Evolutionary conservation across 1,139 yeast genomes (phyloP).

Genomic region (Candida anutae): DNA sequence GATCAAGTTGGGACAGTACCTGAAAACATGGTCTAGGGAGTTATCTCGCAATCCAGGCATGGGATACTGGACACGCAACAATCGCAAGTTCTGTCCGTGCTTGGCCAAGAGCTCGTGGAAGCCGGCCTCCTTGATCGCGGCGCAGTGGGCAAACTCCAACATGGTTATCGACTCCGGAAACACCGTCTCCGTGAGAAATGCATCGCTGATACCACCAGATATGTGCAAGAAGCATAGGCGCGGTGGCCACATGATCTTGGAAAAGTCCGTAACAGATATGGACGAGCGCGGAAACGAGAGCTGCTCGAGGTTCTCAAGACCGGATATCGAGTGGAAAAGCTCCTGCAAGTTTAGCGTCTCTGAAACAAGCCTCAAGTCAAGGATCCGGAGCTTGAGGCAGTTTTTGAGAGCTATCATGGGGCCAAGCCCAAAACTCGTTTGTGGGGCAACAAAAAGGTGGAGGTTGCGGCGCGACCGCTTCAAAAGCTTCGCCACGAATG

Average conservation of each 20-base stretch:
- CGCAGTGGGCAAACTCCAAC: slow-evolving; percentile 83
- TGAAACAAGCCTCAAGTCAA: slow-evolving; percentile 84
- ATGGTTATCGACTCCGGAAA: slow-evolving; percentile 68
- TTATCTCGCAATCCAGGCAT: slow-evolving; percentile 71
- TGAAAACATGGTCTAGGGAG: slow-evolving; percentile 66
- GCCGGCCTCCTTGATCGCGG: slow-evolving; percentile 56
- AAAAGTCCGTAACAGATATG: slow-evolving; percentile 58
- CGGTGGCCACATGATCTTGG: slow-evolving; percentile 63
- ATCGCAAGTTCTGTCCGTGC: slow-evolving; percentile 57
- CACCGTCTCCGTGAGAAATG: slow-evolving; percentile 54
- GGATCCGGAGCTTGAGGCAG: slow-evolving; percentile 53
- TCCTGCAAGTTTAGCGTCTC: slow-evolving; percentile 82
- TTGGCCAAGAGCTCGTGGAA: slow-evolving; percentile 51
- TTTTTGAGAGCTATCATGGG: slow-evolving; percentile 73
- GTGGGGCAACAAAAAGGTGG: slow-evolving; percentile 78
- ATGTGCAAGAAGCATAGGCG: slow-evolving; percentile 62
- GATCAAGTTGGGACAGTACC: slow-evolving; percentile 64
- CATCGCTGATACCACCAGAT: slow-evolving; percentile 86
- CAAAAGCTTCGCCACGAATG: slow-evolving; percentile 74
- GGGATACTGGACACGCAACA: slow-evolving; percentile 71
- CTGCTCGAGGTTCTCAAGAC: slow-evolving; percentile 56
- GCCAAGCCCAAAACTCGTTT: slow-evolving; percentile 87
- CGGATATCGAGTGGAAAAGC: slow-evolving; percentile 64
- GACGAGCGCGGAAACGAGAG: slow-evolving; percentile 87
- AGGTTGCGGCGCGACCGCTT: slow-evolving; percentile 64